Percentiles rank a stretch among this genome's conserved stretches.
Evolutionary conservation across 2,329 filamentous ascomycete species (phyloP).

Genomic region (Celoporthe dispersa): DNA sequence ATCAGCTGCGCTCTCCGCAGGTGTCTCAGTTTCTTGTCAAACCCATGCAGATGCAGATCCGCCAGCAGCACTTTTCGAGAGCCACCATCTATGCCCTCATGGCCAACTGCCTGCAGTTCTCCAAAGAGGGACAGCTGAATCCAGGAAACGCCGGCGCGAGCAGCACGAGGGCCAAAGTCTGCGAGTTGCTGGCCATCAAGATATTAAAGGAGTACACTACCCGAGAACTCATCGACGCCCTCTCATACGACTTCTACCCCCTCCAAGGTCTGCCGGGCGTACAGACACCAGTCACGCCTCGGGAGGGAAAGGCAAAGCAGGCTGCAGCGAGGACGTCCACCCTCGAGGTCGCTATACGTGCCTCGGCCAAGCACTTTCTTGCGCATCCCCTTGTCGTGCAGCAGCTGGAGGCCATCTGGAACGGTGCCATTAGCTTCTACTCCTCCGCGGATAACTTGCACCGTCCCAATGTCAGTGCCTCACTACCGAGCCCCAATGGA

Average conservation of each 20-base stretch:
- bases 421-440: slow-evolving; percentile 92
- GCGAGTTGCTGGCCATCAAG: slow-evolving; percentile 88
- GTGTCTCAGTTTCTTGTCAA: slow-evolving; percentile 95
- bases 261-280: slow-evolving; percentile 73
- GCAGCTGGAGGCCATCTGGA: slow-evolving; percentile 97
- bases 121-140: slow-evolving; percentile 81
- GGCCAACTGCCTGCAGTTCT: slow-evolving; percentile 92
- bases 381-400: slow-evolving; percentile 91
- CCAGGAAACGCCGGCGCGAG: slow-evolving; percentile 84
- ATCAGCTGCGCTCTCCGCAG: slow-evolving; percentile 93
- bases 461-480: slow-evolving; percentile 51
- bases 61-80: slow-evolving; percentile 79
- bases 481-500: slow-evolving; percentile 25
- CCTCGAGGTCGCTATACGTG: slow-evolving; percentile 89
- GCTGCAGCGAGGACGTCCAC: slow-evolving; percentile 81
- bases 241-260: slow-evolving; percentile 95
- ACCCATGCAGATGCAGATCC: slow-evolving; percentile 90
- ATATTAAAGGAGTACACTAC: slow-evolving; percentile 88
- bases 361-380: slow-evolving; percentile 89
- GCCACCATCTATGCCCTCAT: slow-evolving; percentile 89
- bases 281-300: slow-evolving; percentile 45
- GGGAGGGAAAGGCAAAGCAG: slow-evolving; percentile 50
- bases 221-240: slow-evolving; percentile 86
- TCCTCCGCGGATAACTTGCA: slow-evolving; percentile 86
- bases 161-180: slow-evolving; percentile 83